A percentile compares a stretch with the other conserved stretches of the same genome.
phyloP scores from a whole-genome alignment of 306 rosid species.

The Phaseolus lunatus region DNA sequence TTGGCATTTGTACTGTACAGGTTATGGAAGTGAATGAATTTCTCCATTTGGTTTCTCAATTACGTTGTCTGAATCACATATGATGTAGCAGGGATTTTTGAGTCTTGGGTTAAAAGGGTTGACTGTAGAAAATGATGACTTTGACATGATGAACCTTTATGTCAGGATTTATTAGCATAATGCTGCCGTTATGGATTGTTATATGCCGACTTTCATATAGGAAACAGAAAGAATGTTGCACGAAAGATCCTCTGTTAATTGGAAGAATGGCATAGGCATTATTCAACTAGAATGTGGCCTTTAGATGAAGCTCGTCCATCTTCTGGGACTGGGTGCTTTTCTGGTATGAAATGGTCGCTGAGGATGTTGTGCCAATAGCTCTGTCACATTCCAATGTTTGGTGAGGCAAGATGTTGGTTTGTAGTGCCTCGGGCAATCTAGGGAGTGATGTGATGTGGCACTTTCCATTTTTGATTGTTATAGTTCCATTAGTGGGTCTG shows the following conservation, averaged over 20 bases:
- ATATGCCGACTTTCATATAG: constrained; percentile 47
- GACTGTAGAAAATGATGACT: constrained; percentile 49
- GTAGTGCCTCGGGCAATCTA: constrained; percentile 44
- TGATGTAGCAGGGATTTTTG: constrained; percentile 56
- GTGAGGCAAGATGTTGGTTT: constrained; percentile 42
- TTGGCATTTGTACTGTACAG: constrained; percentile 44
- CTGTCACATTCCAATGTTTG: constrained; percentile 27
- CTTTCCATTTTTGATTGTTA: constrained; percentile 4
- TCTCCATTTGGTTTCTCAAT: constrained; percentile 51
- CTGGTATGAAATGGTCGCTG: constrained; percentile 40
- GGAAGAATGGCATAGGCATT: constrained; percentile 46
- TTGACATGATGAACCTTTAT: constrained; percentile 41
- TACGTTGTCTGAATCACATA: constrained; percentile 51
- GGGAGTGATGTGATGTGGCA: constrained; percentile 38
- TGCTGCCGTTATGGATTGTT: constrained; percentile 50
- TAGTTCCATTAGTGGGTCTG: constrained; percentile 41
- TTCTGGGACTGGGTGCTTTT: constrained; percentile 39
- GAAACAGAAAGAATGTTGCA: constrained; percentile 48
- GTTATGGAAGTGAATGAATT: constrained; percentile 46
- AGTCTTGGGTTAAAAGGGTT: constrained; percentile 48
- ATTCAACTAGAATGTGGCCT: constrained; percentile 47
- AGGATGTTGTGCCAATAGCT: constrained; percentile 43
- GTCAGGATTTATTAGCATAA: constrained; percentile 51
- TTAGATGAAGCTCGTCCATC: constrained; percentile 50
- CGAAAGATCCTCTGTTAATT: constrained; percentile 47